Evolutionary conservation across 1,139 yeast species (phyloP), one percentile per base, ranked within the genome.

Genomic region (Kurtzmaniella natalensis): DNA sequence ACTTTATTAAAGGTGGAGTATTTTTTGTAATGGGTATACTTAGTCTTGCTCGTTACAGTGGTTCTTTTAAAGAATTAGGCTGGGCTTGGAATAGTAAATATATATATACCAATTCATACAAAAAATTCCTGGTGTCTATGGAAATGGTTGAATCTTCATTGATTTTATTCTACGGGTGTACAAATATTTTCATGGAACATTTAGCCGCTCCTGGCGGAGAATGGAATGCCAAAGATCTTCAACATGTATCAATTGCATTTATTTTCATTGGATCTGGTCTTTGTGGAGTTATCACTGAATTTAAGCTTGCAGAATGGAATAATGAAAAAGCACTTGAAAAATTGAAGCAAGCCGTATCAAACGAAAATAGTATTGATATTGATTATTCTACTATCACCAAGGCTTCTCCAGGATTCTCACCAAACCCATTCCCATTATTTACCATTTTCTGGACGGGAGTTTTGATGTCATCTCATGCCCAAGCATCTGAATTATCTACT

Each of bases 381-480:
- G 36, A 38, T 10, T 28, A 17, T 23, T 13, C 30, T 18, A 10
- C 23, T 40, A 42, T 61, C 4, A 31, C 48, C 9, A 66, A 65
- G 40, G 82, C 80, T 6, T 55, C 79, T 1, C 88, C 89, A 1
- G 94, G 94, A 1, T 83, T 66, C 51, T 78, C 87, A 3, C 88
- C 89, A 33, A 92, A 92, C 53, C 96, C 96, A 16, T 86, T 92
- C 74, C 97, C 98, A 2, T 77, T 87, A 2, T 73, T 92, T 44
- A 87, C 94, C 8, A 84, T 92, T 25, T 92, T 85, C 59, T 92
- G 96, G 95, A 92, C 97, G 1, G 98, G 98, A 18, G 70, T 82
- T n/a, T 69, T 92, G 42, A 92, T 92, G 98, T 87, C 96, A 2
- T 86, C 82, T 57, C 98, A 92, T 58, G 80, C 78, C 32, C 98